A percentile compares a stretch with the other conserved stretches of the same genome.
These are phyloP conservation scores for Ogataea degrootiae DNA, from an alignment of 805 yeast species.

Conservation along the genomic window DNA sequence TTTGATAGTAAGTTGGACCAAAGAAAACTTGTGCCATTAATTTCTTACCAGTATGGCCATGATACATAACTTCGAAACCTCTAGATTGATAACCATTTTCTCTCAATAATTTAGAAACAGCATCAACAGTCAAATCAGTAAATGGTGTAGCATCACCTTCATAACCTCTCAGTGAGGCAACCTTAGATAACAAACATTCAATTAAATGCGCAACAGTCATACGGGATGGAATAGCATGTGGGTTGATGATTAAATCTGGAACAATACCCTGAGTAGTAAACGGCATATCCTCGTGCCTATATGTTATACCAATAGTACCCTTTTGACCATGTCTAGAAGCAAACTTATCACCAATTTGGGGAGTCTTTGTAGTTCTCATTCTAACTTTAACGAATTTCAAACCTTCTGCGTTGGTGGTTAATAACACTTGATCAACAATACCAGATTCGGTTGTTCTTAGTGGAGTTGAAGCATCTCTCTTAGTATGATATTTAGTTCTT, in stretches of 20 bases:
- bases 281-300: slow-evolving; percentile 98
- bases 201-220: slow-evolving; percentile 99
- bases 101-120: slow-evolving; percentile 84
- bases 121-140: slow-evolving; percentile 97
- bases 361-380: slow-evolving; percentile 97
- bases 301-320: slow-evolving; percentile 99
- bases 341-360: slow-evolving; percentile 98
- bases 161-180: slow-evolving; percentile 87
- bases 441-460: slow-evolving; percentile 95
- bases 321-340: slow-evolving; percentile 99
- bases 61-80: slow-evolving; percentile 98
- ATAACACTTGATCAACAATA: slow-evolving; percentile 94
- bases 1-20: slow-evolving; percentile 99
- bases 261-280: slow-evolving; percentile 93
- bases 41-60: slow-evolving; percentile 98
- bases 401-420: slow-evolving; percentile 98
- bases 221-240: slow-evolving; percentile 99
- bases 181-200: slow-evolving; percentile 94
- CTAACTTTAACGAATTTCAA: slow-evolving; percentile 95
- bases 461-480: slow-evolving; percentile 98
- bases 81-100: slow-evolving; percentile 97
- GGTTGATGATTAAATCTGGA: slow-evolving; percentile 95
- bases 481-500: slow-evolving; percentile 96
- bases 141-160: slow-evolving; percentile 99
- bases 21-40: slow-evolving; percentile 97